Percentiles rank a stretch among this genome's conserved stretches.
Evolutionary conservation across 345 rosid species (phyloP).

Genomic region (Citrus sinensis): DVS_A1.0 CM039166.1:23666001-23666500

Average conservation of each 20-base stretch:
- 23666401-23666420: constrained; percentile 6
- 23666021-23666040: no score
- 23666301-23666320: constrained; percentile 3
- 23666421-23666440: constrained; percentile 7
- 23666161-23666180: neutral
- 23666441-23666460: neutral
- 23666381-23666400: neutral
- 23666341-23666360: neutral
- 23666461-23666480: constrained; percentile 2
- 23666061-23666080: neutral
- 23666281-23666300: neutral
- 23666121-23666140: neutral
- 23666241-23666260: neutral
- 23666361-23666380: constrained; percentile 3
- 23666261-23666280: neutral
- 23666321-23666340: neutral
- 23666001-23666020: neutral
- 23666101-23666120: constrained; percentile 9
- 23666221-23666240: neutral
- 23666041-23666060: neutral
- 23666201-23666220: neutral
- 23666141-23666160: neutral
- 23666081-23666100: constrained; percentile 1
- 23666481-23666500: constrained; percentile 4
- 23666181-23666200: constrained; percentile 8